phyloP scores from a whole-genome alignment of 257 asterid genomes.

The Verbena officinalis region DNA sequence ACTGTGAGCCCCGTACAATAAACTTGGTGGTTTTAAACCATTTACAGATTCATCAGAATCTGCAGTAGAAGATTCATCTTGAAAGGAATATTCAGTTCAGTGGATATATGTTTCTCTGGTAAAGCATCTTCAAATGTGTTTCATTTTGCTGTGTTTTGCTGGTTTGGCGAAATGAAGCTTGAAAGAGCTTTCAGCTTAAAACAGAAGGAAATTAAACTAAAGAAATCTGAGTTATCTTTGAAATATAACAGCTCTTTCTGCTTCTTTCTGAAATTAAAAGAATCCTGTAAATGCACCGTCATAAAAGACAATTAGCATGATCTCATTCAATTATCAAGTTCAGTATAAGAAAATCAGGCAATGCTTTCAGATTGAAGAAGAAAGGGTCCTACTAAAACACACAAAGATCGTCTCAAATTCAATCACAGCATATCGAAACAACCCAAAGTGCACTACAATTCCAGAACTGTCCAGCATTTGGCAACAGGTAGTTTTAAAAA shows the following conservation, averaged over 20 bases:
- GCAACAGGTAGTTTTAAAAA: conserved; percentile 26
- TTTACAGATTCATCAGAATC: conserved; percentile 66
- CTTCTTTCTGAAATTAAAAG: background rate
- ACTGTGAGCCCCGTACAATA: conserved; percentile 30
- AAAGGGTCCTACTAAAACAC: conserved; percentile 10
- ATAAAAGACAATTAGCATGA: background rate
- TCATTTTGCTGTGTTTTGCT: conserved; percentile 44
- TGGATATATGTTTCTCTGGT: conserved; percentile 40
- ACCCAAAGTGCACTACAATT: conserved; percentile 8
- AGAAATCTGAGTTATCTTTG: background rate
- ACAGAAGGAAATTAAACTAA: background rate
- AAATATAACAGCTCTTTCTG: background rate
- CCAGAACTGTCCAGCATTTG: conserved; percentile 16
- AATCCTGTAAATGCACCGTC: background rate
- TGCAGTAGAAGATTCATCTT: conserved; percentile 27
- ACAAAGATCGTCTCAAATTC: conserved; percentile 6
- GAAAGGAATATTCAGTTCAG: conserved; percentile 37
- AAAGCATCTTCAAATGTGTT: conserved; percentile 43
- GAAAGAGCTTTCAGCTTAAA: conserved; percentile 43
- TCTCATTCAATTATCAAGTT: conserved; percentile 8
- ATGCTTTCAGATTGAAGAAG: background rate
- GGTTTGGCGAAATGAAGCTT: conserved; percentile 38
- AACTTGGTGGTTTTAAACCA: conserved; percentile 47
- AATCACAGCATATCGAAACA: conserved; percentile 5
- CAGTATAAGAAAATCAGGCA: background rate